Base-by-base conservation (phyloP, 768 basidiomycete genomes). In the Suillus ampliporus region DNA sequence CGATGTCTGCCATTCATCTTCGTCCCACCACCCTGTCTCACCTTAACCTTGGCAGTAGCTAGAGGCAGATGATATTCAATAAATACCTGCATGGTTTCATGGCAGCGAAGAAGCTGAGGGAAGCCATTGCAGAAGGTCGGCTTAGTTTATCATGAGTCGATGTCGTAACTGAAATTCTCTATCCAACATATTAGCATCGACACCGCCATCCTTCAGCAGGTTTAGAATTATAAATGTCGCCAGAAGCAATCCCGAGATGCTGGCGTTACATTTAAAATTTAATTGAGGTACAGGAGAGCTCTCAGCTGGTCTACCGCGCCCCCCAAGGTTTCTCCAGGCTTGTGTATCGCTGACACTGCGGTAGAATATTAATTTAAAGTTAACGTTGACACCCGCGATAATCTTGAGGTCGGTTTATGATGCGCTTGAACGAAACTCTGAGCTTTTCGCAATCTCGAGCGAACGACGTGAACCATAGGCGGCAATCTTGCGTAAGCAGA, bases 401-500 rank as follows among this genome's bases (percentile, higher is more conserved):
- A 47, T 28, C 26, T 28, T 28, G 37, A 13, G 11, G 11, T 10
- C 37, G 11, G 37, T 37, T 37, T 37, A 37, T 11, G 26, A 48
- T 17, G 15, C 26, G 8, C 46, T 28, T 48, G 47, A 0, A 26
- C 23, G 15, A 47, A 44, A 31, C 31, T 31, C 4, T 31, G 31
- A 31, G 4, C 31, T 6, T 31, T 3, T 31, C 6, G 31, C 26
- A 4, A 15, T 15, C 40, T 17, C 15, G 40, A 41, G 28, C 48
- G 28, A 41, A 50, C 48, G 28, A 19, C 28, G 28, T 51, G 50
- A 51, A 37, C 53, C 35, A 38, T 54, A 54, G 53, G 23, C 23
- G 53, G 53, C 53, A 56, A 26, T 56, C 23, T 56, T 56, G 54
- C 54, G 54, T 56, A 56, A 56, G 54, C 54, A 56, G 17, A 21